Base-by-base conservation (phyloP, 2,329 filamentous ascomycete genomes). In the Aspergillus carbonarius region DNA sequence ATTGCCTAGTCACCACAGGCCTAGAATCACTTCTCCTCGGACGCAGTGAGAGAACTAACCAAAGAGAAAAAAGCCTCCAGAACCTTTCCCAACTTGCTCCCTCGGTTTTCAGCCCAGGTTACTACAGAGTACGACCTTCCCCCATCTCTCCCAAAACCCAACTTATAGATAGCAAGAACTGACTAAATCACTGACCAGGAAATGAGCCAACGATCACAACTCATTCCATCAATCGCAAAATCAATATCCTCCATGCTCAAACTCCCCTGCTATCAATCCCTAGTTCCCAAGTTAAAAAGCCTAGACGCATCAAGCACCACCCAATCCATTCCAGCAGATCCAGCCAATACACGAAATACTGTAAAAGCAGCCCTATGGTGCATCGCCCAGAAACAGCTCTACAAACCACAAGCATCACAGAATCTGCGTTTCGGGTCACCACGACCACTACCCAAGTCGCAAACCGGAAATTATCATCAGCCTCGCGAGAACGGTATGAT, bases 161-260 rank as follows among this genome's bases (percentile, higher is more conserved):
- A 5, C 23, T 27, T 8, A 2, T 32, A 27, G 1, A 6, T 8
- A 10, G 1, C n/a, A 23, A 47, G 3, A 47, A 20, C 39, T 40
- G 17, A 49, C 46, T 61, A 12, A 52, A 44, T 17, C 9, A 13
- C 40, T 17, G 15, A 13, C 5, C 39, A 78, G 76, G 70, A 67
- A 34, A 71, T 77, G 58, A 69, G 66, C 35, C 72, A 76, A 60
- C 67, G 76, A 34, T 68, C 67, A 9, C 64, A 66, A 6, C 68
- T 75, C 7, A 70, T 77, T 3, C 68, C 73, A 1, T 67, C 70
- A 5, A 67, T 77, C 15, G 64, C 70, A 1, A 76, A 73, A 60
- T 71, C 74, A 5, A 60, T 78, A 25, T 58, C 64, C 4, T 70
- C 67, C 1, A 67, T 77, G 47, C 40, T 78, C 12, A 62, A 66